phyloP scores from a whole-genome alignment of 345 rosid genomes.

The Salix brachista region DNA sequence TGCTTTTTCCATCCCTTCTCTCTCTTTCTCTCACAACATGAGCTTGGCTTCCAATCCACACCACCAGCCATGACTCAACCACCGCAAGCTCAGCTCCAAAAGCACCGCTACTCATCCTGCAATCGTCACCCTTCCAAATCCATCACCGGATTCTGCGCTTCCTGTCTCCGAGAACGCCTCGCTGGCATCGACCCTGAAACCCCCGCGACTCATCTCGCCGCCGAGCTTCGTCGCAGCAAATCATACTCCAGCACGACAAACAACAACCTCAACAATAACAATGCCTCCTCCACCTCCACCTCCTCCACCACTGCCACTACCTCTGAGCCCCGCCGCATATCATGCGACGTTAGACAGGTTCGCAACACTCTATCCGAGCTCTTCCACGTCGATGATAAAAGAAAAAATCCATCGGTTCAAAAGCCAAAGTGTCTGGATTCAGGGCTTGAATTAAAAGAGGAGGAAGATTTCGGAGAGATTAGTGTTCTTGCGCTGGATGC shows the following conservation, averaged over 20 bases:
- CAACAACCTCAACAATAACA: constrained; percentile 8
- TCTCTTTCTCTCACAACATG: not conserved
- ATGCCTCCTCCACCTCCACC: constrained; percentile 17
- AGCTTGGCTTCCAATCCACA: constrained; percentile 2
- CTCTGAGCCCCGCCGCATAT: constrained; percentile 50
- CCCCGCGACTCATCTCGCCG: constrained; percentile 22
- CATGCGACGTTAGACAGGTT: constrained; percentile 41
- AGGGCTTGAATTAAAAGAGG: constrained; percentile 19
- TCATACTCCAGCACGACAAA: constrained; percentile 35
- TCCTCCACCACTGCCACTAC: constrained; percentile 7
- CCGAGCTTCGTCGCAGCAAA: constrained; percentile 49
- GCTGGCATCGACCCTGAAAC: constrained; percentile 46
- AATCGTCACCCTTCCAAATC: constrained; percentile 57
- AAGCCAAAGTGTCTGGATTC: constrained; percentile 15
- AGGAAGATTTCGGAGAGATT: constrained; percentile 15
- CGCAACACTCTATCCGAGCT: constrained; percentile 43
- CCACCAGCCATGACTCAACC: constrained; percentile 37
- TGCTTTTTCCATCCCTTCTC: not conserved
- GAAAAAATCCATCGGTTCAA: constrained; percentile 11
- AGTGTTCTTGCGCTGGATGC: constrained; percentile 12
- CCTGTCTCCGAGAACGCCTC: constrained; percentile 82
- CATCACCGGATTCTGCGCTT: constrained; percentile 57
- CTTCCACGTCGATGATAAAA: constrained; percentile 36
- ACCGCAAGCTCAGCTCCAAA: constrained; percentile 10
- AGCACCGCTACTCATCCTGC: constrained; percentile 44